Base-by-base conservation (phyloP, 768 basidiomycete genomes). In the Serpula lacrymans region DNA sequence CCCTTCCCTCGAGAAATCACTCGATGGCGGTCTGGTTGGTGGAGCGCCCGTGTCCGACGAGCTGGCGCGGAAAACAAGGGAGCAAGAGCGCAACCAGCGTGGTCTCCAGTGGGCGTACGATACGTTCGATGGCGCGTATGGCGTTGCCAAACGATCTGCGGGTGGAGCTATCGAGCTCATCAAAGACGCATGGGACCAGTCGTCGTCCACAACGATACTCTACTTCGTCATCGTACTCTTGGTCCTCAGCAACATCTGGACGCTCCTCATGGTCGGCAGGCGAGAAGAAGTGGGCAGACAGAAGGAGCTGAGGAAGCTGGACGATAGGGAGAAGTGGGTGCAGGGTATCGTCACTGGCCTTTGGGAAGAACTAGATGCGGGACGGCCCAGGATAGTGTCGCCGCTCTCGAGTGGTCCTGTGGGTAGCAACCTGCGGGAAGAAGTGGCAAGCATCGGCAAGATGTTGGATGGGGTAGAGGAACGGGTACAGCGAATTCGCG, bases 41-140 rank as follows among this genome's bases (percentile, higher is more conserved):
- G 52, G 49, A 2, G 13, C 21, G 2, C 41, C 40, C 1, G 17
- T 45, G 41, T 37, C 49, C 12, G 29, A 37, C 33, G 2, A 42
- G 45, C 36, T 54, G 41, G 52, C 46, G 12, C 50, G 54, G 7
- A 78, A 82, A 58, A 69, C 69, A 42, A 78, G 84, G 38, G 84
- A 84, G 57, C 69, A 72, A 41, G 81, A 86, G 56, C 78, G 82
- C 12, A 80, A 82, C 45, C 75, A 70, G 43, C 83, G 86, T 13
- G 80, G 80, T 0, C 64, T 90, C 48, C 89, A 92, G 53, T 92
- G 89, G 89, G 88, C 88, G 3, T 87, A 80, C 67, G 89, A 92
- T 49, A 92, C 89, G 34, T 75, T 88, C 58, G 82, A 82, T 22
- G 89, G 87, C 8, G 82, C 89, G 2, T 74, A 67, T 45, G 71